phyloP scores from a whole-genome alignment of 345 rosid genomes.

The Lepidium aucheri region DNA sequence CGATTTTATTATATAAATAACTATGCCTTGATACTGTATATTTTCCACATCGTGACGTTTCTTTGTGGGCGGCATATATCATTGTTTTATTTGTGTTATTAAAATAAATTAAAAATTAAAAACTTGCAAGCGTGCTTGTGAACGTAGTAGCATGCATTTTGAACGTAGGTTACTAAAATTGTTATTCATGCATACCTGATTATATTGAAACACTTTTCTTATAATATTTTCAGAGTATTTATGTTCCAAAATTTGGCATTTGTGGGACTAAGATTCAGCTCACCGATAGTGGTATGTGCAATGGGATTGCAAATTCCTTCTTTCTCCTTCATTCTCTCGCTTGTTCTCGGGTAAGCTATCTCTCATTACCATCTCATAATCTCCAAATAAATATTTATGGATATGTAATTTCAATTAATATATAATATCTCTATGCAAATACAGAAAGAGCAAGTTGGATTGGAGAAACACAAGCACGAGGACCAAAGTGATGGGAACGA shows the following conservation, averaged over 20 bases:
- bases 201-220: not conserved
- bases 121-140: not conserved
- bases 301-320: conserved; percentile 68
- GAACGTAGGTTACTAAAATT: not conserved
- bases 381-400: not conserved
- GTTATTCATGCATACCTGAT: not conserved
- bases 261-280: conserved; percentile 58
- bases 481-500: conserved; percentile 42
- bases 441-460: conserved; percentile 41
- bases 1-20: not conserved
- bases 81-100: not conserved
- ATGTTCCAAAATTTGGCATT: conserved; percentile 61
- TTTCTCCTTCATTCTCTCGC: conserved; percentile 52
- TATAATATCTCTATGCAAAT: not conserved
- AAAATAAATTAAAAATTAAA: not conserved
- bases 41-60: conserved; percentile 14
- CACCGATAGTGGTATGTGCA: conserved; percentile 76
- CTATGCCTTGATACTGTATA: not conserved
- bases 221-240: conserved; percentile 37
- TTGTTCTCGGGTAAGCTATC: conserved; percentile 44
- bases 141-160: conserved; percentile 5
- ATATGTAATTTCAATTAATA: not conserved
- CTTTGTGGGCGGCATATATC: not conserved
- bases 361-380: not conserved
- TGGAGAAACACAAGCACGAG: conserved; percentile 43